phyloP scores from a whole-genome alignment of 768 basidiomycete genomes.

The Tephrocybe sp. region DNA sequence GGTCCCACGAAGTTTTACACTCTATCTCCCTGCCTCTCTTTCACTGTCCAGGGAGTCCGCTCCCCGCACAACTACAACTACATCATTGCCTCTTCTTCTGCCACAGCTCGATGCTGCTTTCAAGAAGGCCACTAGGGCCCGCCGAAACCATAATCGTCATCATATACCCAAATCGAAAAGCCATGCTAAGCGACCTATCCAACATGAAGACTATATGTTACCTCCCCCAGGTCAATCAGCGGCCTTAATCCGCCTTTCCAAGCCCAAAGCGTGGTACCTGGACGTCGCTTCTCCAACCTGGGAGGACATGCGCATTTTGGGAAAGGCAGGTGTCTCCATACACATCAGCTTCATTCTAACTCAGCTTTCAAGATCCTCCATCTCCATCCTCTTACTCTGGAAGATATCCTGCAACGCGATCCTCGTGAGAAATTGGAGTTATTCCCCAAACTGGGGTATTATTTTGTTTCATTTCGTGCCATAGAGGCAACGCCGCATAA shows the following conservation, averaged over 20 bases:
- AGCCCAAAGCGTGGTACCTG: slow-evolving; percentile 81
- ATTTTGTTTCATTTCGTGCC: slow-evolving; percentile 86
- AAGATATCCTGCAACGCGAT: slow-evolving; percentile 91
- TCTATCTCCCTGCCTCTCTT: slow-evolving; percentile 56
- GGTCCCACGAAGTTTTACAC: slow-evolving; percentile 60
- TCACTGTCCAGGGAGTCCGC: slow-evolving; percentile 8
- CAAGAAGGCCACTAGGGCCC: slow-evolving; percentile 37
- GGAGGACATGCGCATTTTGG: slow-evolving; percentile 84
- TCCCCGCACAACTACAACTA: slow-evolving; percentile 37
- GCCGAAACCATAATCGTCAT: slow-evolving; percentile 26
- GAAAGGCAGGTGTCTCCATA: slow-evolving; percentile 54
- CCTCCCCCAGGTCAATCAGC: background rate
- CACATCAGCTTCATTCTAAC: background rate
- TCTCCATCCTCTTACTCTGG: slow-evolving; percentile 89
- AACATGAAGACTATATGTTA: slow-evolving; percentile 10
- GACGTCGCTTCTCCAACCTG: slow-evolving; percentile 87
- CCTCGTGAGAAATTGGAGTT: slow-evolving; percentile 89
- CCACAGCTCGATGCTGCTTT: slow-evolving; percentile 47
- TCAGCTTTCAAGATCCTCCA: slow-evolving; percentile 61
- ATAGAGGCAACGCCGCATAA: slow-evolving; percentile 60
- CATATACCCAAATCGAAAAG: slow-evolving; percentile 16
- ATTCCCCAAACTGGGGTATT: slow-evolving; percentile 87
- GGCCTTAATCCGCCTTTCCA: background rate
- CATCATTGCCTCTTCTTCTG: slow-evolving; percentile 50
- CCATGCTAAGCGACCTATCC: slow-evolving; percentile 25